These are phyloP conservation scores for Pecoramyces ruminantium DNA, from an alignment of 192 early-diverging fungal genomes.

Conservation along the genomic window DNA sequence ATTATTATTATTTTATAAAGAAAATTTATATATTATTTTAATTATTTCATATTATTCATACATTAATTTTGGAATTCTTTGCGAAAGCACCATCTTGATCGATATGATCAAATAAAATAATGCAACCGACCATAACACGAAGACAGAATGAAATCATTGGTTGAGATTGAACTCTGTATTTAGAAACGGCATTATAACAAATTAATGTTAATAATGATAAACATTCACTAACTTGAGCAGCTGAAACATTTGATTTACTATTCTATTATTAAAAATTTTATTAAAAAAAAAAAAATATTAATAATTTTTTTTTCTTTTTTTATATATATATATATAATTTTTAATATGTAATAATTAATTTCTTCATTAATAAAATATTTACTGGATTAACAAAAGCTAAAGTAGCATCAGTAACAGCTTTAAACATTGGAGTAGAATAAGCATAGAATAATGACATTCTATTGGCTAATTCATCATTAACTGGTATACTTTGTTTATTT, in stretches of 20 bases:
- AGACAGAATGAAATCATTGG: conserved; percentile 47
- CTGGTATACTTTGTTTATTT: conserved; percentile 23
- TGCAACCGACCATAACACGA: conserved; percentile 71
- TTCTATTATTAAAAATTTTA: background rate
- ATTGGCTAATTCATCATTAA: conserved; percentile 78
- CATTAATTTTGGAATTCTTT: conserved; percentile 64
- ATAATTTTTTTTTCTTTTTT: too few relatives aligned
- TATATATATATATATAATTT: background rate
- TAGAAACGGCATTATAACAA: conserved; percentile 62
- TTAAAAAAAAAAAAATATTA: too few relatives aligned
- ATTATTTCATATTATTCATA: conserved; percentile 7
- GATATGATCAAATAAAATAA: conserved; percentile 85
- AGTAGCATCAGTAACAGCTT: conserved; percentile 67
- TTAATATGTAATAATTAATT: background rate
- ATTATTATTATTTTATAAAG: too few relatives aligned
- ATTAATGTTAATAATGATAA: conserved; percentile 57
- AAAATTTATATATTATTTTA: too few relatives aligned
- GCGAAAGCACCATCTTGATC: conserved; percentile 56
- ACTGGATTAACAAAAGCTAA: conserved; percentile 48
- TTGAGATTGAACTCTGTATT: conserved; percentile 21
- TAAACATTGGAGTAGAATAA: conserved; percentile 84
- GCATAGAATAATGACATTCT: conserved; percentile 93
- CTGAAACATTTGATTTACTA: background rate
- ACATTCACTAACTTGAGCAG: conserved; percentile 36
- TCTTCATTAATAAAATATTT: conserved; percentile 1